Conservation (phyloP, 352 stramenopile genomes). For the Phytophthora foliorum region DNA sequence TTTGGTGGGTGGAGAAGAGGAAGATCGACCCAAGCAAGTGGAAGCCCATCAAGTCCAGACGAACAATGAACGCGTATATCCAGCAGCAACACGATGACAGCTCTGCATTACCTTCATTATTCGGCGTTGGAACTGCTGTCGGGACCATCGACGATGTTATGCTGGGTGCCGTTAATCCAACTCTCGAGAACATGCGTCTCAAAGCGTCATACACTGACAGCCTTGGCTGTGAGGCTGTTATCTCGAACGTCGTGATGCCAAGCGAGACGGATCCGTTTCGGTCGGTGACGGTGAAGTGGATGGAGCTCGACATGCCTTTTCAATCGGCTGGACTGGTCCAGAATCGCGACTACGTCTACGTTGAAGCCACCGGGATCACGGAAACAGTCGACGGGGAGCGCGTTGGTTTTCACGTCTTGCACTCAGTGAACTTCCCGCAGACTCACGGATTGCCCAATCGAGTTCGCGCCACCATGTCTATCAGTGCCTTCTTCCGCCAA, state of each 20-base stretch:
- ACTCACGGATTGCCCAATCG: conserved; percentile 18
- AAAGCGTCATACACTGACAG: conserved; percentile 36
- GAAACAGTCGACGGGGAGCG: conserved; percentile 13
- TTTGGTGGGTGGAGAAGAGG: conserved; percentile 28
- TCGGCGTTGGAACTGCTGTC: conserved; percentile 20
- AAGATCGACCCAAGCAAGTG: conserved; percentile 21
- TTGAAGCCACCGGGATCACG: conserved; percentile 26
- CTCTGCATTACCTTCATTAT: conserved; percentile 11
- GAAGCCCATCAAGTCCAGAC: conserved; percentile 27
- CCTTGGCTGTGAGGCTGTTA: conserved; percentile 20
- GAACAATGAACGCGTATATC: conserved; percentile 21
- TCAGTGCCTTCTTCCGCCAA: conserved; percentile 17
- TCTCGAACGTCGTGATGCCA: conserved; percentile 30
- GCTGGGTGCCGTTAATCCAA: conserved; percentile 30
- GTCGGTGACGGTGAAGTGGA: conserved; percentile 44
- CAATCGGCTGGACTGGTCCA: conserved; percentile 27
- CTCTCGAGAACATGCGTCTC: conserved; percentile 30
- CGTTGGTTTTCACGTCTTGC: conserved; percentile 27
- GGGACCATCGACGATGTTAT: conserved; percentile 36
- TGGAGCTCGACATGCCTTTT: conserved; percentile 41
- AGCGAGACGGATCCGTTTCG: conserved; percentile 31
- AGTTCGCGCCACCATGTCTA: conserved; percentile 17
- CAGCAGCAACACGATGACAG: conserved; percentile 4
- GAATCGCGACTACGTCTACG: conserved; percentile 37
- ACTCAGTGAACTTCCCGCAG: conserved; percentile 34